A percentile compares a stretch with the other conserved stretches of the same genome.
These are phyloP conservation scores for Blumeria graminis DNA, from an alignment of 2,329 filamentous ascomycete genomes.

Conservation along the genomic window DNA sequence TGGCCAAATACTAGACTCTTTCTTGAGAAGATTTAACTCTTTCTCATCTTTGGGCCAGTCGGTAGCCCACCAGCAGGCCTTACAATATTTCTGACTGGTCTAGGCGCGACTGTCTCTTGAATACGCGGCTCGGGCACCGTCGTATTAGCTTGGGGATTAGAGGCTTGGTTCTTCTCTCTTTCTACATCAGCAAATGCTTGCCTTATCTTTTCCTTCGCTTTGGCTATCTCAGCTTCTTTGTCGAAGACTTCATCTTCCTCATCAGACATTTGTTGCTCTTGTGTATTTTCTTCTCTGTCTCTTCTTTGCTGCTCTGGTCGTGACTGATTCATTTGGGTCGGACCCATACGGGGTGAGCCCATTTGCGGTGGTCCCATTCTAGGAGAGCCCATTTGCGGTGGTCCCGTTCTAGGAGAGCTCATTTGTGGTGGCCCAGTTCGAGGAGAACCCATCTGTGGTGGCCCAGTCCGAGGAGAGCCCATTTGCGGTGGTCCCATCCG, in stretches of 20 bases:
- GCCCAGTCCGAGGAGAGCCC: not conserved
- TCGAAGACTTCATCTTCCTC: not conserved
- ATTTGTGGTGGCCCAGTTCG: not conserved
- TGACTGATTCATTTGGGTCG: not conserved
- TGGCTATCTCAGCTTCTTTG: not conserved
- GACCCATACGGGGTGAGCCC: not conserved
- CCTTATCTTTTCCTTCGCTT: not conserved
- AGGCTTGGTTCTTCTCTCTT: not conserved
- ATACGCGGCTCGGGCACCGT: not conserved
- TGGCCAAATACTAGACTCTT: no score
- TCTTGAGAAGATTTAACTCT: not conserved
- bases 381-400: not conserved
- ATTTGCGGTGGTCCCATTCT: not conserved
- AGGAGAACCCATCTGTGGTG: not conserved
- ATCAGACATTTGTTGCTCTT: not conserved
- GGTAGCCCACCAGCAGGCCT: not conserved
- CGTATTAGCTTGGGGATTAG: not conserved
- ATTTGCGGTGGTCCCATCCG: not conserved
- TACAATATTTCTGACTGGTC: not conserved
- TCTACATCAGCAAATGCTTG: not conserved
- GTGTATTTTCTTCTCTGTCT: not conserved
- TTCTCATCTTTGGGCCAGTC: not conserved
- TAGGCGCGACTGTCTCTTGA: not conserved
- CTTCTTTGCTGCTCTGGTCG: not conserved
- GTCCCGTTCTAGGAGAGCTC: not conserved